Percentiles rank a stretch among this genome's conserved stretches.
phyloP scores from a whole-genome alignment of 1,284 basidiomycete genomes.

The Hortiboletus rubellus region DNA sequence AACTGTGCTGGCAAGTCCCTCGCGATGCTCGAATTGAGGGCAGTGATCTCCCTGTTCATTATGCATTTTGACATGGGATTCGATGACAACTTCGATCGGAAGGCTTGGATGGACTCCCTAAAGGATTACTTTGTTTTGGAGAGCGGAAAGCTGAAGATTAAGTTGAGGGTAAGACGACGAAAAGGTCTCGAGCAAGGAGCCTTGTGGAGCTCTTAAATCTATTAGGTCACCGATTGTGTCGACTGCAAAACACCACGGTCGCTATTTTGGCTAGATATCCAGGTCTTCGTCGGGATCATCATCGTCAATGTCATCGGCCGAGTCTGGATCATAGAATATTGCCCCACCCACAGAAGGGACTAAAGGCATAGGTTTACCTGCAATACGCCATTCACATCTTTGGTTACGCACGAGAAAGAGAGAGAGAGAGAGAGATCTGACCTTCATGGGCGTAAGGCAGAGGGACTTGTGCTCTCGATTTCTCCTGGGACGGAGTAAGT shows the following conservation, averaged over 20 bases:
- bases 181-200: neutral
- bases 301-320: slow-evolving; percentile 85
- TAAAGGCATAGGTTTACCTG: slow-evolving; percentile 29
- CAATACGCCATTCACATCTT: slow-evolving; percentile 1
- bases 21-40: slow-evolving; percentile 35
- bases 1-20: slow-evolving; percentile 38
- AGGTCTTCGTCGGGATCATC: slow-evolving; percentile 90
- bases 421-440: slow-evolving; percentile 27
- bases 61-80: slow-evolving; percentile 36
- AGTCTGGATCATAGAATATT: slow-evolving; percentile 80
- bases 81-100: slow-evolving; percentile 26
- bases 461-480: slow-evolving; percentile 75
- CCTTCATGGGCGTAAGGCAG: slow-evolving; percentile 87
- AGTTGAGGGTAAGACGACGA: slow-evolving; percentile 18
- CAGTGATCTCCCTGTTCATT: slow-evolving; percentile 29
- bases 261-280: slow-evolving; percentile 55
- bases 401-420: neutral
- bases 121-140: slow-evolving; percentile 34
- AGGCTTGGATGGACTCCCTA: slow-evolving; percentile 32
- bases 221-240: neutral
- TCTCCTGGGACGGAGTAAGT: slow-evolving; percentile 82
- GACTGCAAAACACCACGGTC: neutral
- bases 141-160: slow-evolving; percentile 29
- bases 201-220: neutral
- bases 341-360: slow-evolving; percentile 30